Evolutionary conservation across 306 rosid species (phyloP), one percentile per base, ranked within the genome.

Genomic region (Ormosia semicastrata): DNA sequence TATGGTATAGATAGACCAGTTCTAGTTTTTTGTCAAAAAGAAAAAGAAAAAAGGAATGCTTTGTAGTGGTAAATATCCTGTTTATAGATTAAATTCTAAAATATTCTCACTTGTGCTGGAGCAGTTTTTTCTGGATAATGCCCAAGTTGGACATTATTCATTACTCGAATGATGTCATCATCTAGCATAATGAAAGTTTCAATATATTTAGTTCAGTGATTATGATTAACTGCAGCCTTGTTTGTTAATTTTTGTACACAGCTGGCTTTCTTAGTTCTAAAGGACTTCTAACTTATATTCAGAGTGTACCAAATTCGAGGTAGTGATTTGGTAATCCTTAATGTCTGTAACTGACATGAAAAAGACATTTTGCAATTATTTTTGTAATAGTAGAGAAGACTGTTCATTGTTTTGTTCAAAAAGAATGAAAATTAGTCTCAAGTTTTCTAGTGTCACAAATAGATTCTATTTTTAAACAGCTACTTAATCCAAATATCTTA

Each of bases 311-410:
- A 67, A 43, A 18, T 2, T 18, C 9, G 36, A 29, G 60, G 18
- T 30, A 65, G n/a, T 24, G 39, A 17, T 44, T 43, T 24, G 36
- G 37, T 24, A 66, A 67, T 66, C 18, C 4, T 43, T 18, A 39
- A 67, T 43, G 39, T 18, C 44, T 49, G 53, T 18, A 40, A 6
- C 33, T 15, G 50, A 40, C 34, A 13, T 11, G 17, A 5, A 4
- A 60, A 47, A 67, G 52, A 11, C 54, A 43, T 43, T 37, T 64
- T 6, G 17, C 74, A 18, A 44, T 29, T 68, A 29, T 11, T 46
- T 17, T 2, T 66, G 12, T 3, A n/a, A 17, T 39, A 37, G 24
- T 24, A 24, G 84, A 91, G 74, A 86, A 91, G 74, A 87, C 90
- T 43, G 24, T 24, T 24, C 24, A 24, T 24, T 57, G 66, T 53